phyloP scores from a whole-genome alignment of 176 grass and related monocot species.

The Carex myosuroides region DNA sequence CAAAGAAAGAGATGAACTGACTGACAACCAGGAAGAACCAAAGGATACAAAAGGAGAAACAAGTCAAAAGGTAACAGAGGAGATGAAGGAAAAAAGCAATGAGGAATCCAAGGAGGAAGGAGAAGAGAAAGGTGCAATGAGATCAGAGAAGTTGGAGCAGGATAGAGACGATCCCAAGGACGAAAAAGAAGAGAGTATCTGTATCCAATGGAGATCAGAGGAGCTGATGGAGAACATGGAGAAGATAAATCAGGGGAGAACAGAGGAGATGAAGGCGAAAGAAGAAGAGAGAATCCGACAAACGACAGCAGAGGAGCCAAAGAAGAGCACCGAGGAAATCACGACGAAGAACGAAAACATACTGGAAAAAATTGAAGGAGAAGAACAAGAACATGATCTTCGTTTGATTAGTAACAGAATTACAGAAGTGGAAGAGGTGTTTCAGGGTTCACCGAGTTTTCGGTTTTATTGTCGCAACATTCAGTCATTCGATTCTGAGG shows the following conservation, averaged over 20 bases:
- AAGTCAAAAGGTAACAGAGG: neutral
- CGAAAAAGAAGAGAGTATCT: neutral
- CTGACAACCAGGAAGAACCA: neutral
- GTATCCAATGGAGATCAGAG: neutral
- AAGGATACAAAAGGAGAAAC: neutral
- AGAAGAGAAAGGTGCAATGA: neutral
- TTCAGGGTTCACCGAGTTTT: conserved; percentile 8
- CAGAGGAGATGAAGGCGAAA: neutral
- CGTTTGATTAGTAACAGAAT: neutral
- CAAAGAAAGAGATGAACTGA: neutral
- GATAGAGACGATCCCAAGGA: neutral
- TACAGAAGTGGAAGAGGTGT: neutral
- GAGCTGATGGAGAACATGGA: neutral
- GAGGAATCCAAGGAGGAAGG: neutral
- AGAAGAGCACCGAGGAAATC: neutral
- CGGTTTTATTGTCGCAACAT: conserved; percentile 3
- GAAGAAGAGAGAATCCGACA: neutral
- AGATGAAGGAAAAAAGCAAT: neutral
- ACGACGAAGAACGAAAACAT: neutral
- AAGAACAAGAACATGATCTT: neutral
- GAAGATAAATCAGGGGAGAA: neutral
- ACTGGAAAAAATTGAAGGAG: neutral
- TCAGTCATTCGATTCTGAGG: neutral
- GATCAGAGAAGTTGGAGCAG: neutral
- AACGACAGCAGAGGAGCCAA: neutral